Evolutionary conservation across 257 asterid genomes (phyloP), one percentile per base, ranked within the genome.

Genomic region (Cinchona pubescens): DNA sequence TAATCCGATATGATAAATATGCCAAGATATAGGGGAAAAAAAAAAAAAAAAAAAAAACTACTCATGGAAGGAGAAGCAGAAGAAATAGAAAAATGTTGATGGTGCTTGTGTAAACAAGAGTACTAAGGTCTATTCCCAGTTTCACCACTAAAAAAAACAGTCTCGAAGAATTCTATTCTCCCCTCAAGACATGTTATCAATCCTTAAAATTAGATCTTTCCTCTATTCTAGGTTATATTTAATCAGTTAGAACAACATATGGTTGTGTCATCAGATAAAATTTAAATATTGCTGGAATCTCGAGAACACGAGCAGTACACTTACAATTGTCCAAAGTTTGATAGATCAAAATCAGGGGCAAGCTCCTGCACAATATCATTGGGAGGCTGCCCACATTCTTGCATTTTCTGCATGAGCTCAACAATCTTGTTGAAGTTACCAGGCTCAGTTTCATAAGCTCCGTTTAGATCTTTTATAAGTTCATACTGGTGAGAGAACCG

Each of bases 401-500:
- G 97, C 98, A 95, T 95, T 83, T 95, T 95, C 90, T 95, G 98
- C 97, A 95, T 95, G 70, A 95, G 93, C 87, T 95, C 98, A 49
- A 91, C 94, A 60, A 95, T 87, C 90, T 91, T 95, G 90, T 83
- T 91, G 96, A 90, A 92, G 88, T 95, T 91, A 29, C 82, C 82
- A 3, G 97, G 96, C 78, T 91, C 98, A 13, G 86, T 79, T 75
- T 89, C 98, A 79, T 92, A 95, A 53, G 84, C 93, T 72, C 72
- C 68, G 75, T 87, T 92, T 67, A 95, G 86, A 58, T 91, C 91
- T 79, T 80, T 90, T 78, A 95, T 90, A 63, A 86, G 89, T 82
- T 77, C 83, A 70, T 91, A 83, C 80, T 95, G 97, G 73, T 62
- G 84, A 43, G 83, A 82, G 83, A 83, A 93, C 35, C 91, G 88